phyloP scores from a whole-genome alignment of 371 early-diverging fungal genomes.

The Smittium culicis region DNA sequence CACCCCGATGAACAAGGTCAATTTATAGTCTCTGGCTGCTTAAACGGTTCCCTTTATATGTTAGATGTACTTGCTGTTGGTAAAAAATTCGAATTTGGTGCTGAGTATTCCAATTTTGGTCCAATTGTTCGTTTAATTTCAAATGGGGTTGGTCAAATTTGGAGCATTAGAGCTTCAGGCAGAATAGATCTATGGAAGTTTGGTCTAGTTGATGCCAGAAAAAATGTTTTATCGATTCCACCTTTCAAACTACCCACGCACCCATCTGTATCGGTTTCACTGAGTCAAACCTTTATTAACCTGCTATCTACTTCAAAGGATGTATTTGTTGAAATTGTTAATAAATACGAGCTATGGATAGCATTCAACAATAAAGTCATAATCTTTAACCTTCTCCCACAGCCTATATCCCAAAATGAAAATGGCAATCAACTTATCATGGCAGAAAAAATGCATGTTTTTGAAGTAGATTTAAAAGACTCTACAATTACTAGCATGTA shows the following conservation, averaged over 20 bases:
- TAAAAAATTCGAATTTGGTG: constrained; percentile 4
- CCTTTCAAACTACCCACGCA: background rate
- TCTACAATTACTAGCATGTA: background rate
- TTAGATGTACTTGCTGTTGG: background rate
- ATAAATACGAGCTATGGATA: background rate
- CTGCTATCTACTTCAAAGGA: background rate
- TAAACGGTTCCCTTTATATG: background rate
- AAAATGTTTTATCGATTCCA: background rate
- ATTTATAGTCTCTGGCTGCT: background rate
- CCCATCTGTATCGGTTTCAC: background rate
- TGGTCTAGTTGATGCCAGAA: background rate
- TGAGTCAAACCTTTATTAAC: background rate
- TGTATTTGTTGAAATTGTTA: background rate
- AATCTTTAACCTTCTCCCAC: background rate
- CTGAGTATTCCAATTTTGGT: background rate
- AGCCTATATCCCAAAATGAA: no score
- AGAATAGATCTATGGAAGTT: background rate
- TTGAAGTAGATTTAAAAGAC: background rate
- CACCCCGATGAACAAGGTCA: background rate
- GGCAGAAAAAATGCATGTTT: background rate
- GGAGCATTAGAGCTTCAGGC: background rate
- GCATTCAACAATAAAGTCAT: background rate
- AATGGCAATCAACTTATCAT: background rate
- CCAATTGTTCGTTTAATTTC: background rate
- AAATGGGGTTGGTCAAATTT: background rate